Base-by-base conservation (phyloP, 192 early-diverging fungal genomes). In the Phycomyces nitens region DNA sequence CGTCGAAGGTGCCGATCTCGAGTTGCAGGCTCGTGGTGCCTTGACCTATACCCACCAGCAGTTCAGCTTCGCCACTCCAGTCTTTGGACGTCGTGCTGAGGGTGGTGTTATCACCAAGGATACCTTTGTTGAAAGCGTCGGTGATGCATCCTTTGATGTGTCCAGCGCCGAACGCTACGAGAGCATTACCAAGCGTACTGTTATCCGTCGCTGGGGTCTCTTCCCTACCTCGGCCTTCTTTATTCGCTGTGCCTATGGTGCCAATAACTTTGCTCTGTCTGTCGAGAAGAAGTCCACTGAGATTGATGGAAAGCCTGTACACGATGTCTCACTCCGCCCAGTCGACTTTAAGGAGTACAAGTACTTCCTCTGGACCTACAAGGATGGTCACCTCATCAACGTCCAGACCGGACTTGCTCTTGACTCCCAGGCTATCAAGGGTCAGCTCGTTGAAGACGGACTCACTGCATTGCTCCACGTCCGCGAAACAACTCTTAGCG, bases 211-310 rank as follows among this genome's bases (percentile, higher is more conserved):
- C 2, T 68, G 56, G 57, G 66, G 58, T 53, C 40, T 68, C 16
- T 68, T 68, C 66, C 66, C 66, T 58, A 43, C 58, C 18, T 26
- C 43, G 1, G 51, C 50, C 10, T 68, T 68, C 58, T 68, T 68
- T 22, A 68, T 68, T 41, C 47, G 57, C 14, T 43, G 38, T 41
- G 29, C 24, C 11, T 58, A 58, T 51, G 57, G 56, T 9, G 49
- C 52, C 4, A 15, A 63, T 20, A 58, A 68, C 14, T 58, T 60
- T 40, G 49, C 53, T n/a, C 27, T 68, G 57, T 53, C 66, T 0
- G 57, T 68, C 8, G 49, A 68, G 15, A 59, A 52, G 15, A 58
- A 50, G 3, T 11, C 34, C 16, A 23, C 38, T 0, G 51, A 53
- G 24, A 11, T 47, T 14, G 18, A 47, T 47, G 44, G 44, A 47